A percentile compares a stretch with the other conserved stretches of the same genome.
phyloP scores from a whole-genome alignment of 1,284 basidiomycete genomes.

The Malassezia slooffiae region DNA sequence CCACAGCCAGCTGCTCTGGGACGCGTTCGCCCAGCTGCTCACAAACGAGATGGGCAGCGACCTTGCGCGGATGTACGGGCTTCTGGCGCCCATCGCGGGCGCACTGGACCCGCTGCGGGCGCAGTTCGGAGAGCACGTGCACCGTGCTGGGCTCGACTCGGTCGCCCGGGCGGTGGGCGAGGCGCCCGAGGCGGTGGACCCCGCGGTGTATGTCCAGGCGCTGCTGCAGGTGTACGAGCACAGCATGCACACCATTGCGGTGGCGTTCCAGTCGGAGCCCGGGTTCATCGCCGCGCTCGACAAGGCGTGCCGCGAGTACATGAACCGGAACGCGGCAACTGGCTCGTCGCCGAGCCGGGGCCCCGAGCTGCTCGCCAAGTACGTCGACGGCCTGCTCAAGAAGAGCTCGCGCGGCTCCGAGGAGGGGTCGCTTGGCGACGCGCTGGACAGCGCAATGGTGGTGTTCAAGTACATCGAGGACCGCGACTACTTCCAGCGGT shows the following conservation, averaged over 20 bases:
- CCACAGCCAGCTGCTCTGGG: constrained; percentile 78
- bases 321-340: constrained; percentile 78
- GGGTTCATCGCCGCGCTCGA: constrained; percentile 91
- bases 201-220: constrained; percentile 88
- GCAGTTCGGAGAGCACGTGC: constrained; percentile 89
- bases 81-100: constrained; percentile 76
- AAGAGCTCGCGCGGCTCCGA: constrained; percentile 90
- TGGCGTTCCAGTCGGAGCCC: constrained; percentile 84
- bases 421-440: constrained; percentile 77
- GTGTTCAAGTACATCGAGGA: constrained; percentile 99
- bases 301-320: constrained; percentile 83
- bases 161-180: constrained; percentile 60
- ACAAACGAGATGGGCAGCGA: constrained; percentile 90
- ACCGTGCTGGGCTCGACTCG: constrained; percentile 70
- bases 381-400: constrained; percentile 76
- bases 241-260: constrained; percentile 78
- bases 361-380: constrained; percentile 86
- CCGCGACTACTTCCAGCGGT: constrained; percentile 98
- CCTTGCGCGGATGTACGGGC: constrained; percentile 70
- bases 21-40: constrained; percentile 82
- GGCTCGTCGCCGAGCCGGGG: constrained; percentile 54
- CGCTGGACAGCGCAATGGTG: constrained; percentile 85
- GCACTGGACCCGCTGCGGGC: constrained; percentile 83
- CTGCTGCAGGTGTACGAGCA: constrained; percentile 81
- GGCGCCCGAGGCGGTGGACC: constrained; percentile 52